Evolutionary conservation across 345 rosid species (phyloP).

Genomic region (Viola odorata): DNA sequence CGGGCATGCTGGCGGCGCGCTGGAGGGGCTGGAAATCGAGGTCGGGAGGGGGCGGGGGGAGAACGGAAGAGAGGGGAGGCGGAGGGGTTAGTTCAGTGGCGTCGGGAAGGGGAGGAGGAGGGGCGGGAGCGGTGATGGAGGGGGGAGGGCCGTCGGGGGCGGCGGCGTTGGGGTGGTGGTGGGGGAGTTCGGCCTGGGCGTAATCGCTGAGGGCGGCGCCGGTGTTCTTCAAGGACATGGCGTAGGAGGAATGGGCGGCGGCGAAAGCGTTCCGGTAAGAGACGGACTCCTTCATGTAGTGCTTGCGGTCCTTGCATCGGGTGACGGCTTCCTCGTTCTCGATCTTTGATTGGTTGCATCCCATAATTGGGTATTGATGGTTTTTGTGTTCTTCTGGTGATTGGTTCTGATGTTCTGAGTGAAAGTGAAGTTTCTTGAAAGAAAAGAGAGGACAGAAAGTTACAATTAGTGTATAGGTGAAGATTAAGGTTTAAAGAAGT

Average conservation of each 20-base stretch:
- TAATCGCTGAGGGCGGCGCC: slow-evolving; percentile 93
- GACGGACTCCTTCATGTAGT: slow-evolving; percentile 67
- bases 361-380: slow-evolving; percentile 29
- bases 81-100: slow-evolving; percentile 17
- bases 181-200: slow-evolving; percentile 62
- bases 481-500: no score
- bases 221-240: slow-evolving; percentile 71
- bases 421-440: no score
- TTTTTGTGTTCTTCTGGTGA: no score
- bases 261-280: slow-evolving; percentile 84
- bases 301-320: slow-evolving; percentile 78
- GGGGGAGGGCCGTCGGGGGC: slow-evolving; percentile 6
- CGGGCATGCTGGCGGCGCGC: slow-evolving; percentile 81
- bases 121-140: slow-evolving; percentile 12
- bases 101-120: slow-evolving; percentile 8
- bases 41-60: slow-evolving; percentile 18
- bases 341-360: slow-evolving; percentile 89
- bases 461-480: no score
- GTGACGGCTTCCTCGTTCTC: slow-evolving; percentile 88
- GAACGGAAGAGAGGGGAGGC: slow-evolving; percentile 41
- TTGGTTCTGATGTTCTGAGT: no score
- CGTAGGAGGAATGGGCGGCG: slow-evolving; percentile 85
- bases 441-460: no score
- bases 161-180: background rate
- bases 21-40: slow-evolving; percentile 26